phyloP scores from a whole-genome alignment of 768 basidiomycete genomes.

The Lyophyllum atratum region DNA sequence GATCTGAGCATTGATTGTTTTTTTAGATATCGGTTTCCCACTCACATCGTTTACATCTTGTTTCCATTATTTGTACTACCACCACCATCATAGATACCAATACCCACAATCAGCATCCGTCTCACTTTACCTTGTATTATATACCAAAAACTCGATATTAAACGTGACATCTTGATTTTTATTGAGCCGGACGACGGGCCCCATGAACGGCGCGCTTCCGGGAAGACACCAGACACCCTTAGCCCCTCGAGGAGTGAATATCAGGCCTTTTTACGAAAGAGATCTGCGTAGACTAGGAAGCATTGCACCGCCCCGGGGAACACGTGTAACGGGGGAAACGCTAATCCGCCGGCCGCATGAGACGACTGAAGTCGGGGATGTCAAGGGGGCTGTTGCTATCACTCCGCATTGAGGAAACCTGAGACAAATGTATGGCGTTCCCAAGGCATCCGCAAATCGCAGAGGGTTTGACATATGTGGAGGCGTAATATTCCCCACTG shows the following conservation, averaged over 20 bases:
- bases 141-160: not conserved
- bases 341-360: not conserved
- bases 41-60: not conserved
- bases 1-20: not conserved
- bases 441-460: not conserved
- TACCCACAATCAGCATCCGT: not conserved
- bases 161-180: constrained; percentile 10
- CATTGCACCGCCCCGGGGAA: not conserved
- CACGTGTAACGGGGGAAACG: not conserved
- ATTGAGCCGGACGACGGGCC: constrained; percentile 1
- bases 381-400: constrained; percentile 2
- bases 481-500: constrained; percentile 3
- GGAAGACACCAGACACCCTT: constrained; percentile 20
- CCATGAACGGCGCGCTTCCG: constrained; percentile 1
- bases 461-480: not conserved
- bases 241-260: constrained; percentile 8
- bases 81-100: constrained; percentile 5
- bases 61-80: not conserved
- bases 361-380: not conserved
- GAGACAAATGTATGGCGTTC: constrained; percentile 2
- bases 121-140: not conserved
- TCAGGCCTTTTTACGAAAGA: not conserved
- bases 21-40: not conserved
- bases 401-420: not conserved
- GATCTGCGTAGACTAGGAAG: not conserved